Percentiles rank a stretch among this genome's conserved stretches.
Evolutionary conservation across 2,329 filamentous ascomycete species (phyloP).

Genomic region (Pestalotiopsis fici): DNA sequence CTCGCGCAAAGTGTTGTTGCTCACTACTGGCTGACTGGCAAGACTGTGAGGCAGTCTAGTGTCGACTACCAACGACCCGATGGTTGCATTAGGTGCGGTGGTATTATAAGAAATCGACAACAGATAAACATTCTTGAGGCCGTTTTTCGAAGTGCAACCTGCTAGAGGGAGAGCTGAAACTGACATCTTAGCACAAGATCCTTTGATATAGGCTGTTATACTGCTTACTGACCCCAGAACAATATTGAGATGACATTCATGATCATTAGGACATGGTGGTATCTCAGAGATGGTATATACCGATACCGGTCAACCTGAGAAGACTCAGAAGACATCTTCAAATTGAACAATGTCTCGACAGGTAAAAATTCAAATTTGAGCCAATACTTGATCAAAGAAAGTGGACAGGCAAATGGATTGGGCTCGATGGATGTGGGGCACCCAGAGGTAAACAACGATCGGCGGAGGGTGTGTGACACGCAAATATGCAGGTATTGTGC

Average conservation of each 20-base stretch:
- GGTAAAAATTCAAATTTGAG: too few species aligned
- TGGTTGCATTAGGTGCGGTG: not conserved
- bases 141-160: not conserved
- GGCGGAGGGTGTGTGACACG: too few species aligned
- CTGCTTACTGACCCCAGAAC: not conserved
- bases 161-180: not conserved
- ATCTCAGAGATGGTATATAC: not conserved
- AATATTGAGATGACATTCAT: not conserved
- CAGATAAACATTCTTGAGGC: not conserved
- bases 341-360: too few species aligned
- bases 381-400: too few species aligned
- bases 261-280: not conserved
- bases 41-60: not conserved
- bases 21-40: not conserved
- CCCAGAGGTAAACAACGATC: too few species aligned
- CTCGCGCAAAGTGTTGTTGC: not conserved
- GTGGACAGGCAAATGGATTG: too few species aligned
- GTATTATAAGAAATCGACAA: not conserved
- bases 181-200: not conserved
- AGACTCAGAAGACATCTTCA: too few species aligned
- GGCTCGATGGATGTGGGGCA: too few species aligned
- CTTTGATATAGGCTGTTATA: not conserved
- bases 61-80: not conserved
- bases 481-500: too few species aligned
- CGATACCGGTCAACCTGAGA: not conserved